Conservation (phyloP, 108 stramenopile genomes). For the Skeletonema tropicum region DNA sequence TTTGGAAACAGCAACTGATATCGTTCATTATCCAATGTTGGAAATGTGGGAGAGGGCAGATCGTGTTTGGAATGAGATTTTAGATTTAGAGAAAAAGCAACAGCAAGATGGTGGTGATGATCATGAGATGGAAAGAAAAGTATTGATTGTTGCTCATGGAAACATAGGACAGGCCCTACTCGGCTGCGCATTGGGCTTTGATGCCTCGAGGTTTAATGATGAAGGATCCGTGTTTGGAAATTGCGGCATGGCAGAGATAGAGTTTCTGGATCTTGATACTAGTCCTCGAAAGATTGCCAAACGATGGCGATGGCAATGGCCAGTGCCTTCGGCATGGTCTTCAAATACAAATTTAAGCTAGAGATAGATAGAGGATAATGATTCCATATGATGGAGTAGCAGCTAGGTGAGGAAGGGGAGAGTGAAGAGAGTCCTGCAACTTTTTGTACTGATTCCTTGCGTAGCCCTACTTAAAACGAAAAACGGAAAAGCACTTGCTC, state of each 20-base stretch:
- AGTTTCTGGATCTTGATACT: neutral
- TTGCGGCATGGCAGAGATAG: neutral
- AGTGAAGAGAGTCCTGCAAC: no score
- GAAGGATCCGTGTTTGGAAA: neutral
- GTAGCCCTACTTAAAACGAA: no score
- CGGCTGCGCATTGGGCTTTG: slow-evolving; percentile 42
- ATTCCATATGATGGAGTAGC: no score
- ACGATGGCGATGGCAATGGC: neutral
- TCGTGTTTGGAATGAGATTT: slow-evolving; percentile 40
- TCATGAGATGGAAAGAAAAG: neutral
- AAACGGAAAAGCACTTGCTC: no score
- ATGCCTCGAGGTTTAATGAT: slow-evolving; percentile 18
- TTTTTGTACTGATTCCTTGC: no score
- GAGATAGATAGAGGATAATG: no score
- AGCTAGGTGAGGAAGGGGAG: no score
- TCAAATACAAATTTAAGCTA: no score
- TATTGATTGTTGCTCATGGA: slow-evolving; percentile 47
- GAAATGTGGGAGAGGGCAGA: slow-evolving; percentile 44
- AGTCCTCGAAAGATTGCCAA: neutral
- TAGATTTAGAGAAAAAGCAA: neutral
- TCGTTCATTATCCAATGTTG: slow-evolving; percentile 31
- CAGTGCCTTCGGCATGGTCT: neutral
- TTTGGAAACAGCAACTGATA: neutral
- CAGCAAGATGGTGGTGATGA: neutral
- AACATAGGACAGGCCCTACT: slow-evolving; percentile 52